Conservation (phyloP, 768 basidiomycete species). For the Dictyophora rubrovolvata region DNA sequence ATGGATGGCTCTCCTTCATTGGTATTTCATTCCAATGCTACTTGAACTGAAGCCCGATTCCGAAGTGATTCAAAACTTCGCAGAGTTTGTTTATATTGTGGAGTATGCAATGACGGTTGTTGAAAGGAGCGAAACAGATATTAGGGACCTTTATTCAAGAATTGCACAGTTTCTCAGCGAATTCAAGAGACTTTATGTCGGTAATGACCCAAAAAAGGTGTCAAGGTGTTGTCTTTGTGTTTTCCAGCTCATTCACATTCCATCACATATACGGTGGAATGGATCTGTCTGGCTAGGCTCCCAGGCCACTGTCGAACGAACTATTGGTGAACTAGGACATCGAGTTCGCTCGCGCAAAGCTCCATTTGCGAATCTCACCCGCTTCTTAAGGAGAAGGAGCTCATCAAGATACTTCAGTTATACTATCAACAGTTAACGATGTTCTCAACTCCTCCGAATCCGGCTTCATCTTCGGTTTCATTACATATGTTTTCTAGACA, state of each 20-base stretch:
- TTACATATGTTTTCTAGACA: constrained; percentile 6
- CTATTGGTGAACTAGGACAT: neutral
- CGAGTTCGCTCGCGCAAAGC: constrained; percentile 19
- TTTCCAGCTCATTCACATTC: constrained; percentile 27
- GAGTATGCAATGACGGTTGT: constrained; percentile 24
- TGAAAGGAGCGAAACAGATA: constrained; percentile 12
- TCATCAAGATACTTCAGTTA: constrained; percentile 15
- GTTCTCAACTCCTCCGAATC: neutral
- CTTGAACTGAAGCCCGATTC: constrained; percentile 21
- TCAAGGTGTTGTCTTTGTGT: constrained; percentile 19
- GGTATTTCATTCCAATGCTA: constrained; percentile 26
- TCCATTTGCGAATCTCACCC: constrained; percentile 24
- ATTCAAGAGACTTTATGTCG: constrained; percentile 22
- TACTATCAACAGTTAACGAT: constrained; percentile 15
- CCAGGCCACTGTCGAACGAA: neutral
- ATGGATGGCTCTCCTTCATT: constrained; percentile 28
- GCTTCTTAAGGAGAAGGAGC: constrained; percentile 18
- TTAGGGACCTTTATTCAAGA: constrained; percentile 14
- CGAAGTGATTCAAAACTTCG: constrained; percentile 19
- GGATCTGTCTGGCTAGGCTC: constrained; percentile 25
- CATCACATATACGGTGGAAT: constrained; percentile 26
- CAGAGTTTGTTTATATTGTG: constrained; percentile 17
- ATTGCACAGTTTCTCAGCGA: constrained; percentile 19
- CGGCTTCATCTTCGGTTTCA: neutral
- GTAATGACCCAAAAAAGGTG: constrained; percentile 19